Percentiles rank a stretch among this genome's conserved stretches.
These are phyloP conservation scores for Aspergillus sparsus DNA, from an alignment of 495 filamentous ascomycete genomes.

Conservation along the genomic window DNA sequence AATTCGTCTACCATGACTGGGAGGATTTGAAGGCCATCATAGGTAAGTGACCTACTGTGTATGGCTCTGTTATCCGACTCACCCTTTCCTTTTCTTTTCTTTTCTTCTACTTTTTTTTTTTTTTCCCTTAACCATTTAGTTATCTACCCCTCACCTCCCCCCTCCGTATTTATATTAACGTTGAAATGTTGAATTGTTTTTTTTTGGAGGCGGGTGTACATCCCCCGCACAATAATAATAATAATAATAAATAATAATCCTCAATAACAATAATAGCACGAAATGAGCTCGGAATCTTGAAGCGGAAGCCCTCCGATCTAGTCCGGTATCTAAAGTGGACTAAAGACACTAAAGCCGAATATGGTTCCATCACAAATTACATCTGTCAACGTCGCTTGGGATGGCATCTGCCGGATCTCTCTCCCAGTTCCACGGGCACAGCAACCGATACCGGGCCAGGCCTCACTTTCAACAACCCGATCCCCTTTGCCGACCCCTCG, in stretches of 20 bases:
- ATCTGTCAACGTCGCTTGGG: conserved; percentile 70
- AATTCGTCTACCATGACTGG: conserved; percentile 69
- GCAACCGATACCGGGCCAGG: conserved; percentile 28
- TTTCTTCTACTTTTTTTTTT: conserved; percentile 19
- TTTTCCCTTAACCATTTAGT: conserved; percentile 5
- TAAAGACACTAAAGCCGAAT: conserved; percentile 63
- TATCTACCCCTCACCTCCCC: conserved; percentile 9
- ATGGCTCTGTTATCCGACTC: too few species aligned
- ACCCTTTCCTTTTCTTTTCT: conserved; percentile 3
- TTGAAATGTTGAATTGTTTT: background rate
- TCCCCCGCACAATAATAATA: conserved; percentile 7
- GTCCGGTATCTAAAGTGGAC: conserved; percentile 83
- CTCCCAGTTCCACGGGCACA: conserved; percentile 11
- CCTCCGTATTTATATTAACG: background rate
- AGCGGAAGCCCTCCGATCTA: conserved; percentile 80
- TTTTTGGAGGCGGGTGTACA: background rate
- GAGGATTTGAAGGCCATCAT: conserved; percentile 66
- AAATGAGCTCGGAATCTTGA: conserved; percentile 75
- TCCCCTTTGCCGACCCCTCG: conserved; percentile 66
- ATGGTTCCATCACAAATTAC: conserved; percentile 77
- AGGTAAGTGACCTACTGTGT: conserved; percentile 38
- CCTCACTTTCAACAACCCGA: conserved; percentile 41
- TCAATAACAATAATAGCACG: conserved; percentile 41
- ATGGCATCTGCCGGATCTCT: conserved; percentile 55
- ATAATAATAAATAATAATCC: too few species aligned